phyloP scores from a whole-genome alignment of 1,284 basidiomycete genomes.

The Cerioporus squamosus region DNA sequence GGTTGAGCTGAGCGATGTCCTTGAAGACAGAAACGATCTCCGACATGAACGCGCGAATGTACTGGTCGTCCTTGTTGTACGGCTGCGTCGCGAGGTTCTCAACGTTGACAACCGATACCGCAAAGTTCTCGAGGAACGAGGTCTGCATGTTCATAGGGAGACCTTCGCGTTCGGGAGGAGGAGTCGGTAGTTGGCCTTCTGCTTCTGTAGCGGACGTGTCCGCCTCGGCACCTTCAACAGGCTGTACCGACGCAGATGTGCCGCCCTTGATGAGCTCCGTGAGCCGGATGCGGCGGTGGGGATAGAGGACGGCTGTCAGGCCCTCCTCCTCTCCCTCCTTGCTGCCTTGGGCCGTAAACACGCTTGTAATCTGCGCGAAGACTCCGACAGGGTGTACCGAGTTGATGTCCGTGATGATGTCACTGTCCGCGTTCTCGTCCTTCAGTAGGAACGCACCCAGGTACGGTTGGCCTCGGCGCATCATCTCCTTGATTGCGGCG shows the following conservation, averaged over 20 bases:
- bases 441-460: slow-evolving; percentile 98
- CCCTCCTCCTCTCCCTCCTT: slow-evolving; percentile 80
- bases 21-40: slow-evolving; percentile 99
- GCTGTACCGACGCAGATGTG: slow-evolving; percentile 50
- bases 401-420: slow-evolving; percentile 88
- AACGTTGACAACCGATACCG: slow-evolving; percentile 91
- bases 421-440: slow-evolving; percentile 92
- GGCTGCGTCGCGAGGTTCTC: slow-evolving; percentile 83
- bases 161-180: slow-evolving; percentile 38
- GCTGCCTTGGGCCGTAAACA: slow-evolving; percentile 65
- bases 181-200: slow-evolving; percentile 42
- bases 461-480: slow-evolving; percentile 96
- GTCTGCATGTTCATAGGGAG: slow-evolving; percentile 60
- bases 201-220: slow-evolving; percentile 29
- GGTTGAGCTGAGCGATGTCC: slow-evolving; percentile 97
- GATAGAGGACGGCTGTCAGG: slow-evolving; percentile 94
- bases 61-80: slow-evolving; percentile 92
- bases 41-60: slow-evolving; percentile 94
- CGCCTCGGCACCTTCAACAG: slow-evolving; percentile 46
- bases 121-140: slow-evolving; percentile 89
- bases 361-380: slow-evolving; percentile 96
- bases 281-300: slow-evolving; percentile 91
- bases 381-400: slow-evolving; percentile 95
- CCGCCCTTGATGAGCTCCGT: slow-evolving; percentile 82
- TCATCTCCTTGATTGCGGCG: slow-evolving; percentile 94